Base-by-base conservation (phyloP, 1,139 yeast species). In the Saccharomycopsis crataegensis region DNA sequence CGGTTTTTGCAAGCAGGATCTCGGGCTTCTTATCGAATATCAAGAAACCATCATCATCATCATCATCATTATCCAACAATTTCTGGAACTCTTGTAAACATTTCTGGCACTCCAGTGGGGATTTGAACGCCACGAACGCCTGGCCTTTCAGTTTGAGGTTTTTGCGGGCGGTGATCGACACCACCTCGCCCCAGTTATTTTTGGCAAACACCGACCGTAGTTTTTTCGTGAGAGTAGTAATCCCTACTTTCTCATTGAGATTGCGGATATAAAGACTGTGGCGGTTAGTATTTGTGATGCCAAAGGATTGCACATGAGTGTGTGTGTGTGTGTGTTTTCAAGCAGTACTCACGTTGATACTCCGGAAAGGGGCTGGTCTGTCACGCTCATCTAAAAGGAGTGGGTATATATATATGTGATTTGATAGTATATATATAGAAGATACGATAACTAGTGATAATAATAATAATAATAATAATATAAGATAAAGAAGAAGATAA, bases 141-240 rank as follows among this genome's bases (percentile, higher is more conserved):
- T 90, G 97, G 1, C 96, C 96, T 55, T 82, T 75, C 77, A 86
- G 74, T 56, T 74, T 76, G 33, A 86, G 63, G 62, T 82, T 83
- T 59, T 76, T 76, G 58, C 81, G 83, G 0, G 90, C 81, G 1
- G 80, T 73, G 7, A 89, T 69, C 45, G 78, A 79, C 11, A 75
- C 59, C 1, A 86, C 72, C 0, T 22, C 28, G 0, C 87, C 85
- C 64, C 73, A 80, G 14, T 71, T 64, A 48, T 83, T 82, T 1
- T 50, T 6, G 4, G 11, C 14, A 38, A 47, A 22, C 14, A 40
- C 32, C 2, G 32, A 3, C 12, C 8, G 32, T 8, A 47, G 42
- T 22, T 16, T 37, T 12, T 37, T 34, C 12, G 77, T 79, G 37
- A 88, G 68, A 22, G 76, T 76, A 42, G 74, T 73, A 3, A 78